Conservation (phyloP, 495 filamentous ascomycete genomes). For the Antarctomyces pellizariae region DNA sequence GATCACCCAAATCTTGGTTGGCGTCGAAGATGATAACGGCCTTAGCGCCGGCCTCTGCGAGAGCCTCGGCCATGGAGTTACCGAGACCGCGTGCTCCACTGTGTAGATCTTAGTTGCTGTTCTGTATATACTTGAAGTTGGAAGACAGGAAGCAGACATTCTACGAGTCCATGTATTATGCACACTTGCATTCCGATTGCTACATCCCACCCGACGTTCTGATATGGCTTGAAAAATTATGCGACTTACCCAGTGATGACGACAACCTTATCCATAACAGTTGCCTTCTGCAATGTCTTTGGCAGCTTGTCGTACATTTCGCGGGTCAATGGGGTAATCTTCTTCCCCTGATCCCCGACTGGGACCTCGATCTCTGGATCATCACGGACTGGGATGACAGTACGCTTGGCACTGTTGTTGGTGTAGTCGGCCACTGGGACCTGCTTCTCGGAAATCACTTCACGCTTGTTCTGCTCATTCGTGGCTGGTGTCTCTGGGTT, state of each 20-base stretch:
- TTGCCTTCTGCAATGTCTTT: constrained; percentile 37
- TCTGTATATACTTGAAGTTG: too few relatives aligned
- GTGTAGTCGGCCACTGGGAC: constrained; percentile 6
- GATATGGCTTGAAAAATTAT: too few relatives aligned
- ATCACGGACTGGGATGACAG: constrained; percentile 7
- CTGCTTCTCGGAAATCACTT: constrained; percentile 8
- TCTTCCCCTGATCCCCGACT: constrained; percentile 1
- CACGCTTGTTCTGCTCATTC: too few relatives aligned
- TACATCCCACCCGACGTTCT: too few relatives aligned
- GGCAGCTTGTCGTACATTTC: constrained; percentile 24
- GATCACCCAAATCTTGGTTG: constrained; percentile 47
- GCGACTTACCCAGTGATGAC: constrained; percentile 46
- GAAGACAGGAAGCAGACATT: too few relatives aligned
- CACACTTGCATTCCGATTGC: too few relatives aligned
- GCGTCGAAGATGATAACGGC: constrained; percentile 53
- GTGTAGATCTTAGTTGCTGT: too few relatives aligned
- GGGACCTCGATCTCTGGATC: not conserved
- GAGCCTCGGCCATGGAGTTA: constrained; percentile 52
- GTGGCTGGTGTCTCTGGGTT: too few relatives aligned
- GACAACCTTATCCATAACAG: constrained; percentile 39
- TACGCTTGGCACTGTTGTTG: constrained; percentile 4
- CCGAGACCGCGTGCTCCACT: constrained; percentile 59
- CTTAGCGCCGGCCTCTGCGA: constrained; percentile 48
- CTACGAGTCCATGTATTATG: too few relatives aligned
- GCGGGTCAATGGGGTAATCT: constrained; percentile 19